Evolutionary conservation across 306 rosid species (phyloP).

Genomic region (Dryas drummondii): DNA sequence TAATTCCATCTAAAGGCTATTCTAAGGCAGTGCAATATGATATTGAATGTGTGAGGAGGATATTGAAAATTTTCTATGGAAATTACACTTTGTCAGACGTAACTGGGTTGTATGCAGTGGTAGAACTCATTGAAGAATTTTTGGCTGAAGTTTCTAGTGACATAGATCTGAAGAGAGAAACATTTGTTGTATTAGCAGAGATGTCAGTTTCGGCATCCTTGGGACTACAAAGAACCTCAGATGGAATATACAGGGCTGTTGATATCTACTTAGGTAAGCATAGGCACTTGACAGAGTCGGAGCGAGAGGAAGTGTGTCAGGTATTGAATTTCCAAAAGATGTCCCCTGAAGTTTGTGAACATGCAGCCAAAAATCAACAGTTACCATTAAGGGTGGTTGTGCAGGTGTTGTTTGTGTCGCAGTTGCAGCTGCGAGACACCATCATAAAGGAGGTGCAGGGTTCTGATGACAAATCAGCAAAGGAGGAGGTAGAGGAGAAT

Average conservation of each 20-base stretch:
- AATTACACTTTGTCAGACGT: constrained; percentile 25
- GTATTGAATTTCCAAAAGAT: constrained; percentile 46
- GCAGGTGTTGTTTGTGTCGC: constrained; percentile 44
- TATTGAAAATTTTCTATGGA: constrained; percentile 40
- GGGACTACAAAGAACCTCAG: constrained; percentile 39
- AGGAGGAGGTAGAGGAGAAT: constrained; percentile 21
- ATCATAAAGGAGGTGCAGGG: constrained; percentile 31
- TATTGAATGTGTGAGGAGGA: constrained; percentile 38
- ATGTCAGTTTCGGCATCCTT: constrained; percentile 37
- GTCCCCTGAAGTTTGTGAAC: constrained; percentile 51
- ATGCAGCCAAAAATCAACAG: constrained; percentile 46
- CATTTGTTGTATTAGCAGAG: constrained; percentile 45
- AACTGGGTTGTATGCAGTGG: constrained; percentile 34
- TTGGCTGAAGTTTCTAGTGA: constrained; percentile 40
- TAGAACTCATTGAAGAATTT: constrained; percentile 49
- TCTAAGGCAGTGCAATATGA: constrained; percentile 37
- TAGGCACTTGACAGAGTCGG: constrained; percentile 40
- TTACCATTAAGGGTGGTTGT: constrained; percentile 48
- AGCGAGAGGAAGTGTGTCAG: constrained; percentile 45
- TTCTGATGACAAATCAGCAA: constrained; percentile 9
- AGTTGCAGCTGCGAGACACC: constrained; percentile 38
- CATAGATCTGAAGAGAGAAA: constrained; percentile 32
- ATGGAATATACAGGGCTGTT: constrained; percentile 50
- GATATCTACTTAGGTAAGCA: constrained; percentile 46
- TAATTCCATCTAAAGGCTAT: constrained; percentile 32